These are phyloP conservation scores for Calonectria hawksworthii DNA, from an alignment of 2,329 filamentous ascomycete genomes.

Conservation along the genomic window DNA sequence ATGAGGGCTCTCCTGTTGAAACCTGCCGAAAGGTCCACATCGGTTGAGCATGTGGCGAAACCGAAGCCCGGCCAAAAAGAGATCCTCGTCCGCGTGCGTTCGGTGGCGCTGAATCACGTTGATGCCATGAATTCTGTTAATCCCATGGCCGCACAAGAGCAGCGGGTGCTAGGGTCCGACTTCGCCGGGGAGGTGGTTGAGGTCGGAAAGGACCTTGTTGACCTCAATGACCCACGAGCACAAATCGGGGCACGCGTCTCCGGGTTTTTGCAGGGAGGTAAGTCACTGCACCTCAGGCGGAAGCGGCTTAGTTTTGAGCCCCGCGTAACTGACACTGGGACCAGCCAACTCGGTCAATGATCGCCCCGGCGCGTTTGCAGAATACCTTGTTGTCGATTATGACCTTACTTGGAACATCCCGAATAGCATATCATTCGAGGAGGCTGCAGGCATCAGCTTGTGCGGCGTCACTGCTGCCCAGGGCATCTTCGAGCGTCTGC, in stretches of 20 bases:
- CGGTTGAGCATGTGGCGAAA: conserved; percentile 30
- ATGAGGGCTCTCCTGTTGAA: conserved; percentile 45
- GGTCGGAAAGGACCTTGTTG: conserved; percentile 28
- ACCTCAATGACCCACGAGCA: conserved; percentile 23
- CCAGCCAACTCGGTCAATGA: conserved; percentile 56
- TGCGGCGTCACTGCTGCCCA: conserved; percentile 62
- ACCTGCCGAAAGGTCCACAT: neutral
- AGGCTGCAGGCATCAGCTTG: conserved; percentile 55
- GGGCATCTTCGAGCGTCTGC: conserved; percentile 54
- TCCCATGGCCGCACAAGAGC: conserved; percentile 48
- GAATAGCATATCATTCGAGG: conserved; percentile 47
- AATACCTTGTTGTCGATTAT: conserved; percentile 51
- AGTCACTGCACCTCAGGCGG: neutral
- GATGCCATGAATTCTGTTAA: conserved; percentile 51
- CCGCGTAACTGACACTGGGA: neutral
- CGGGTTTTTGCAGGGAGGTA: conserved; percentile 58
- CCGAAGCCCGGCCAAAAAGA: conserved; percentile 30
- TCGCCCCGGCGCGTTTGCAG: conserved; percentile 60
- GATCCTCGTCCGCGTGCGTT: conserved; percentile 40
- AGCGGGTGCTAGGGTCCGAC: conserved; percentile 55
- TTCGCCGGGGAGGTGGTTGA: conserved; percentile 53
- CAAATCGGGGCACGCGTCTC: conserved; percentile 51
- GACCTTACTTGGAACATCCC: conserved; percentile 57
- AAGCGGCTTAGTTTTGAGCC: neutral
- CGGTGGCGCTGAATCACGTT: conserved; percentile 46